Base-by-base conservation (phyloP, 2,329 filamentous ascomycete genomes). In the Grosmannia clavigera region DNA sequence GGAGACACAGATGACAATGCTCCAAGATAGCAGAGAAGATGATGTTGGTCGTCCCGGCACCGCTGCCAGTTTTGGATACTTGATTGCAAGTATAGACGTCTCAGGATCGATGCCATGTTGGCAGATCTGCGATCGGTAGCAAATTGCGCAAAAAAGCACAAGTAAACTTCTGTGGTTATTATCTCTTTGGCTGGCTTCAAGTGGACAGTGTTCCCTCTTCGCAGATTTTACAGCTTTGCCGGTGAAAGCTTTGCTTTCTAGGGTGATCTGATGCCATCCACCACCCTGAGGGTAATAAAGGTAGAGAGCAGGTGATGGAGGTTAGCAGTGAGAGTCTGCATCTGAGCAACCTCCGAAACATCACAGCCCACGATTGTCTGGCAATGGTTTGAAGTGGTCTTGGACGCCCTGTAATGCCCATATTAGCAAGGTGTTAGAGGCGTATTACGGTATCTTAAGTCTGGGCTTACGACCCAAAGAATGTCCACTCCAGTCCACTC, bases 161-260 rank as follows among this genome's bases (percentile, higher is more conserved):
- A 9, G 40, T 46, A n/a, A 46, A 46, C 3, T n/a, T 2, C 2
- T n/a, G 1, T 19, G 43, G 19, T 46, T 19, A 9, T n/a, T 19
- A n/a, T 19, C 19, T 5, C 16, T 7, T 7, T 9, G 16, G 43
- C 43, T 46, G 19, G 43, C 16, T 6, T 46, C 22, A 2, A 10
- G 16, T 19, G 43, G 19, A 46, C 19, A 6, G 5, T 1, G 1
- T 14, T 16, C 3, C 40, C 19, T 46, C 43, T n/a, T 51, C 48
- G 11, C 25, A 11, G 11, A 27, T 46, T 46, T 25, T 67, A 67
- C 76, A 85, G 85, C 86, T 68, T 96, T 91, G 71, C 87, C 92
- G 0, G 91, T 92, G 66, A 96, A 96, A 0, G 91, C 90, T 68
- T 91, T 91, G 71, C 88, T 88, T 72, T 96, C 90, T 16, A 94